Percentiles rank a stretch among this genome's conserved stretches.
Conservation (phyloP, 2,329 filamentous ascomycete genomes). For the Neonectria sp. region DNA sequence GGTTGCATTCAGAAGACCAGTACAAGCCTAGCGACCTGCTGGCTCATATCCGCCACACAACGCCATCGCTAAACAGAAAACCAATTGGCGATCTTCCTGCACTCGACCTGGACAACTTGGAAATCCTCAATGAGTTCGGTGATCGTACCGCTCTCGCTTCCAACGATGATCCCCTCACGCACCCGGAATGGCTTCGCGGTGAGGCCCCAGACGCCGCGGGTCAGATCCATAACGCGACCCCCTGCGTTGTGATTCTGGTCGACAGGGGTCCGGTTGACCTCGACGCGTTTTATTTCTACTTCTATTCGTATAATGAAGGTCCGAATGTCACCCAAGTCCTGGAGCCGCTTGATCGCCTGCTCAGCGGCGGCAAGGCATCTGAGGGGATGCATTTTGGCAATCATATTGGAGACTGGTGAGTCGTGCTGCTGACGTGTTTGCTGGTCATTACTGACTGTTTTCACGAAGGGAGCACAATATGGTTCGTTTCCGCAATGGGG, state of each 20-base stretch:
- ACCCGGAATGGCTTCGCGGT: conserved; percentile 49
- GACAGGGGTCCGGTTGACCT: conserved; percentile 46
- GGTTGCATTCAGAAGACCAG: conserved; percentile 52
- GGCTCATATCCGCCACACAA: conserved; percentile 49
- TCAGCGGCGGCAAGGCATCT: conserved; percentile 25
- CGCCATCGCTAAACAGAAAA: conserved; percentile 39
- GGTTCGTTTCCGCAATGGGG: conserved; percentile 46
- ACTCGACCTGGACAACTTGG: conserved; percentile 50
- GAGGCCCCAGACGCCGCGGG: conserved; percentile 43
- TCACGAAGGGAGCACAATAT: conserved; percentile 47
- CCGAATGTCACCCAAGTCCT: conserved; percentile 52
- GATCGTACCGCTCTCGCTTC: conserved; percentile 43
- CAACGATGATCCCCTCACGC: conserved; percentile 46
- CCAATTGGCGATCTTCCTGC: conserved; percentile 38
- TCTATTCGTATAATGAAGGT: conserved; percentile 53
- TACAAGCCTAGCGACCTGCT: conserved; percentile 51
- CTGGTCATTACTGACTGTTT: conserved; percentile 11
- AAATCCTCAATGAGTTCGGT: conserved; percentile 41
- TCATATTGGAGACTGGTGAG: conserved; percentile 50
- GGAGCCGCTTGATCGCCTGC: conserved; percentile 45
- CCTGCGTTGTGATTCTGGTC: conserved; percentile 51
- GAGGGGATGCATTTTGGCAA: conserved; percentile 50
- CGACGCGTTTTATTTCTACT: conserved; percentile 55
- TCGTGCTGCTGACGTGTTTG: background rate
- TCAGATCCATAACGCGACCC: conserved; percentile 44